Evolutionary conservation across 306 rosid genomes (phyloP).

Genomic region (Vicia faba): DNA sequence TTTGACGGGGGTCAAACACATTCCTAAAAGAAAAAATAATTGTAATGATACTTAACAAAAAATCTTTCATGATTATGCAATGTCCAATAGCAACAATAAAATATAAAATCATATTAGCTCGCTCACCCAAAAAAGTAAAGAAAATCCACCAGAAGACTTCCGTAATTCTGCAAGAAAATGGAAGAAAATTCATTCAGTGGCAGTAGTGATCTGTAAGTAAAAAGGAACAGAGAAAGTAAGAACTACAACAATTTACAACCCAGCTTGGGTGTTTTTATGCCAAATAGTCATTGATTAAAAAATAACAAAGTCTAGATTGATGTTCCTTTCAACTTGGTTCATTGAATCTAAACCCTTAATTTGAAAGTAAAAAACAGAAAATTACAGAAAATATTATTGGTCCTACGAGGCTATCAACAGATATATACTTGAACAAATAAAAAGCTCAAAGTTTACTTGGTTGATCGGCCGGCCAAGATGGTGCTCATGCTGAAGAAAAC

Average conservation of each 20-base stretch:
- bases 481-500: conserved; percentile 96
- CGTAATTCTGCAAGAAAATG: conserved; percentile 75
- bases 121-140: conserved; percentile 94
- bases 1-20: conserved; percentile 95
- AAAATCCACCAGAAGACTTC: conserved; percentile 90
- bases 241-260: conserved; percentile 7
- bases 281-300: conserved; percentile 1
- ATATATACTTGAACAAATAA: conserved; percentile 20
- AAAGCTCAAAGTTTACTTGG: conserved; percentile 60
- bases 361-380: conserved; percentile 26
- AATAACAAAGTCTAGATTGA: not conserved
- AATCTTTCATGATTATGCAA: not conserved
- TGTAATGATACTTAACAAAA: conserved; percentile 10
- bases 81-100: conserved; percentile 33
- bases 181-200: conserved; percentile 28
- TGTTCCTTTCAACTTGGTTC: conserved; percentile 21
- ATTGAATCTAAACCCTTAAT: conserved; percentile 8
- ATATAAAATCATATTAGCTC: conserved; percentile 24
- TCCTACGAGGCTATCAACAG: conserved; percentile 4
- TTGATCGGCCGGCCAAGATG: conserved; percentile 93
- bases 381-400: conserved; percentile 1
- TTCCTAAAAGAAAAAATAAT: conserved; percentile 56
- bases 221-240: conserved; percentile 1
- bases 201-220: conserved; percentile 23
- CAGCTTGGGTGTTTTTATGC: conserved; percentile 5